These are phyloP conservation scores for Cyberlindnera maclurae DNA, from an alignment of 805 yeast genomes.

Conservation along the genomic window DNA sequence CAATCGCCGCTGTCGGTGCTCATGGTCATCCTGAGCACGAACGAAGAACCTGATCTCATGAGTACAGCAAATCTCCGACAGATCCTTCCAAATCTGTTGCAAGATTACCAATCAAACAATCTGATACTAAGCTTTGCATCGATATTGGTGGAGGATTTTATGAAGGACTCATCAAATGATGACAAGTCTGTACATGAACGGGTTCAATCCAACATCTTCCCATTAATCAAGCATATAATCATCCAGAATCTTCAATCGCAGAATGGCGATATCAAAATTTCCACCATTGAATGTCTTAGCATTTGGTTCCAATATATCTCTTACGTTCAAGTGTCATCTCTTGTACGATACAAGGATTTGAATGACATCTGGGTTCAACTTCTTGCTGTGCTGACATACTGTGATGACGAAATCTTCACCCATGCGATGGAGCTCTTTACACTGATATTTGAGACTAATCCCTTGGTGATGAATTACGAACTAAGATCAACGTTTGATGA, in stretches of 20 bases:
- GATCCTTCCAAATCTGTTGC: slow-evolving; percentile 4
- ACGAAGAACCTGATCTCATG: slow-evolving; percentile 1
- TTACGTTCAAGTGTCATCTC: slow-evolving; percentile 25
- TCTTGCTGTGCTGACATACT: slow-evolving; percentile 8
- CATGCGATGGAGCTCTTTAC: slow-evolving; percentile 10
- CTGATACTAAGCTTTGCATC: slow-evolving; percentile 33
- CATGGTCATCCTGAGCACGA: slow-evolving; percentile 11
- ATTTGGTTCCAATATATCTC: slow-evolving; percentile 34
- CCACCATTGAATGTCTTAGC: slow-evolving; percentile 27
- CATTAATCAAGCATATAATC: slow-evolving; percentile 22
- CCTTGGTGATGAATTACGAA: slow-evolving; percentile 19
- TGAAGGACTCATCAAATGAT: slow-evolving; percentile 28
- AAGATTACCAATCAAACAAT: slow-evolving; percentile 4
- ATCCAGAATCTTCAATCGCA: slow-evolving; percentile 9
- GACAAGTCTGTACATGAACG: slow-evolving; percentile 28
- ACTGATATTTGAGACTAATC: slow-evolving; percentile 24
- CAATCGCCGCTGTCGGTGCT: slow-evolving; percentile 31
- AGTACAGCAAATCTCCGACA: slow-evolving; percentile 3
- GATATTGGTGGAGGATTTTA: slow-evolving; percentile 45
- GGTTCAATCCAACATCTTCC: slow-evolving; percentile 31
- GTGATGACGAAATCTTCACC: slow-evolving; percentile 9
- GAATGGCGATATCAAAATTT: slow-evolving; percentile 4
- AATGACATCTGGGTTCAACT: slow-evolving; percentile 15
- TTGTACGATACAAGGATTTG: slow-evolving; percentile 17
- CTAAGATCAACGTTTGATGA: slow-evolving; percentile 12